A percentile compares a stretch with the other conserved stretches of the same genome.
Conservation (phyloP, 345 rosid genomes). For the Populus pruinosa region DNA sequence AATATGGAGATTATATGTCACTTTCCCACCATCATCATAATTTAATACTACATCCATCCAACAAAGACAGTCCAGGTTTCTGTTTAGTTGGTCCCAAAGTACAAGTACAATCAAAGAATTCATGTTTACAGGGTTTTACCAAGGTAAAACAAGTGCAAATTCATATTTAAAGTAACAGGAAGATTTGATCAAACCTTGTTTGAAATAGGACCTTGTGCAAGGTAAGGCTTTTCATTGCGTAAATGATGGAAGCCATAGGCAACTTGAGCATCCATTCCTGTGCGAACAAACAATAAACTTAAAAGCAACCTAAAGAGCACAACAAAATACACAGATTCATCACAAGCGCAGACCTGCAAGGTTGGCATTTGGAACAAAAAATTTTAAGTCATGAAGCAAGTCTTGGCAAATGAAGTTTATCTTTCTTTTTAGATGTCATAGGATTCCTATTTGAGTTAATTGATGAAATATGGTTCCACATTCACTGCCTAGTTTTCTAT, state of each 20-base stretch:
- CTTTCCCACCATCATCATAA: not conserved
- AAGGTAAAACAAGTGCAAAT: not conserved
- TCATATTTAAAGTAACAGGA: not conserved
- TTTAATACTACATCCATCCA: not conserved
- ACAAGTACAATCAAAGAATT: not conserved
- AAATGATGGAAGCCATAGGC: constrained; percentile 95
- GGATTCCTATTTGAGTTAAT: not conserved
- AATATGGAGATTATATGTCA: not conserved
- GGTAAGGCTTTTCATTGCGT: constrained; percentile 88
- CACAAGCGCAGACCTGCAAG: not conserved
- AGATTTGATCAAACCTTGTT: constrained; percentile 62
- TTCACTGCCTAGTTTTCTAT: not conserved
- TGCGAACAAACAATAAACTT: constrained; percentile 10
- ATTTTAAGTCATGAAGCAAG: not conserved
- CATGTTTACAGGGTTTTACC: not conserved
- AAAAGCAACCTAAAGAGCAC: constrained; percentile 11
- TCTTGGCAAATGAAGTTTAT: not conserved
- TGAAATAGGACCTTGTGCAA: constrained; percentile 91
- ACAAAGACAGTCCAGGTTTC: not conserved
- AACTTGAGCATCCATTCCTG: constrained; percentile 99
- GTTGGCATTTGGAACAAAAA: not conserved
- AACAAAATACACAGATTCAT: not conserved
- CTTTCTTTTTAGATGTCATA: not conserved
- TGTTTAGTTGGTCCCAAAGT: not conserved
- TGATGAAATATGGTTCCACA: not conserved